Percentiles rank a stretch among this genome's conserved stretches.
Evolutionary conservation across 805 yeast species (phyloP).

Genomic region (Myxozyma melibiosi): DNA sequence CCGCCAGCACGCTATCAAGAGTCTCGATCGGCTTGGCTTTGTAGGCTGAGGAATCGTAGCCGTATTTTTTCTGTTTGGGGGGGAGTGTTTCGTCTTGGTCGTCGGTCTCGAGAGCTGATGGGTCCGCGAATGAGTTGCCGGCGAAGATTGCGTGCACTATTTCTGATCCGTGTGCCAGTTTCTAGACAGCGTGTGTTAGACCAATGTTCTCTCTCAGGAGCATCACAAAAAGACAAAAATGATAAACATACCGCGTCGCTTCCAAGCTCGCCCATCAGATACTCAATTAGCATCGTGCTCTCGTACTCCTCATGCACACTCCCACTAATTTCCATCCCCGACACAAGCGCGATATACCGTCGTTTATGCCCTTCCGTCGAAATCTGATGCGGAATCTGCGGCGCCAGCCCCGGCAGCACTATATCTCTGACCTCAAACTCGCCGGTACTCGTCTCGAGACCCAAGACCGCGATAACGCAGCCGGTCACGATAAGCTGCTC

Average conservation of each 20-base stretch:
- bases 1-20: constrained; percentile 61
- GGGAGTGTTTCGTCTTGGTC: constrained; percentile 24
- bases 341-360: constrained; percentile 63
- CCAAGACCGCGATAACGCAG: constrained; percentile 79
- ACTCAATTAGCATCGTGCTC: constrained; percentile 65
- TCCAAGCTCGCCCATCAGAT: constrained; percentile 69
- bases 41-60: constrained; percentile 27
- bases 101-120: constrained; percentile 16
- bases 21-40: constrained; percentile 34
- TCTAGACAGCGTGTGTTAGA: too few relatives aligned
- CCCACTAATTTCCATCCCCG: constrained; percentile 69
- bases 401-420: constrained; percentile 65
- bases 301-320: constrained; percentile 49
- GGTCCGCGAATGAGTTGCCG: constrained; percentile 63
- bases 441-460: constrained; percentile 83
- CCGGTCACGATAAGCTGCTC: constrained; percentile 81
- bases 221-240: background rate
- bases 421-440: constrained; percentile 81
- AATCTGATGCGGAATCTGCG: constrained; percentile 48
- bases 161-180: constrained; percentile 34
- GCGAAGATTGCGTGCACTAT: constrained; percentile 62
- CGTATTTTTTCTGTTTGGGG: constrained; percentile 21
- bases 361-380: constrained; percentile 16
- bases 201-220: background rate
- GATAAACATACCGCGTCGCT: constrained; percentile 35